Evolutionary conservation across 2,329 filamentous ascomycete species (phyloP), one percentile per base, ranked within the genome.

Genomic region (Iodosphaeria phyllophila): DNA sequence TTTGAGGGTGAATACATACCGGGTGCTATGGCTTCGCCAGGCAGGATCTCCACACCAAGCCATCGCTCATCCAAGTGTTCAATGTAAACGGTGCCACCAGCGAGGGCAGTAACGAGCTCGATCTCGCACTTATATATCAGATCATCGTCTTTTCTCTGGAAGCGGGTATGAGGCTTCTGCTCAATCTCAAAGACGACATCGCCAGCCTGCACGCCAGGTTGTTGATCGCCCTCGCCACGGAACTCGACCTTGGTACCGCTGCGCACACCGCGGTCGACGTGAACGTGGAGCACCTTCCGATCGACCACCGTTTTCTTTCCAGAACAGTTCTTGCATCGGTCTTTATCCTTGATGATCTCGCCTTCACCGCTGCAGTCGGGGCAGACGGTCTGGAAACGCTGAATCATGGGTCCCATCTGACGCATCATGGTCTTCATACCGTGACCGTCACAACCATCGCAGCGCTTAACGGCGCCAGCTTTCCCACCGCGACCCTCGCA

Each of bases 401-500:
- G 91, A 41, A 98, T 95, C 89, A 98, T 98, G 31, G 89, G 89
- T 25, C 89, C 89, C 84, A 98, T 95, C 58, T 98, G 89, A 48
- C 91, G 78, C 89, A 98, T 93, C 86, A 98, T 95, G 20, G 80
- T 93, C 76, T 95, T 95, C 79, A 93, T 92, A 54, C 89, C 89
- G 35, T 77, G 71, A 37, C 89, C 89, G 43, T 92, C 82, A 52
- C 89, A 98, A 44, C 82, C 78, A 20, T 69, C 47, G 55, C 89
- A 98, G 43, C 77, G 79, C 60, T 84, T 86, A 36, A 95, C 86
- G n/a, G 89, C 80, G 35, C 89, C 89, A 36, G 95, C 86, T 62
- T 98, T 98, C 37, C 89, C 89, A 44, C 89, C 89, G 31, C 83
- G 72, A 34, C 89, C 89, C 30, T 89, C 76, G 51, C 89, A 98